Conservation (phyloP, 306 rosid species). For the Parietaria judaica region DNA sequence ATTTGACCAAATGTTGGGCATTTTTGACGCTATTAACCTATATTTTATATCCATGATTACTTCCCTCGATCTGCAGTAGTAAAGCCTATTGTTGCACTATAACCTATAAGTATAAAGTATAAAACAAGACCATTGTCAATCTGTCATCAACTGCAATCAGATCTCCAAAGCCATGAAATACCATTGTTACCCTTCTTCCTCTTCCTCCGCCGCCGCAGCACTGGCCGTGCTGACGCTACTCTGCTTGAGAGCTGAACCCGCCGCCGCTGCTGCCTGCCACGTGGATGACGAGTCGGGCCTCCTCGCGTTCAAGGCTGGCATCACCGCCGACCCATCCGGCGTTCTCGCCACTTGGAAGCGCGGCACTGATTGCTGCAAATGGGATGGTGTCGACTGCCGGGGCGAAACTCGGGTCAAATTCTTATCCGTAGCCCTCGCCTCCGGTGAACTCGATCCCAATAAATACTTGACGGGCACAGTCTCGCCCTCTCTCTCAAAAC, state of each 20-base stretch:
- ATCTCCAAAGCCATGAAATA: too few relatives aligned
- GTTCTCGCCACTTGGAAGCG: constrained; percentile 46
- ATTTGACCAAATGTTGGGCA: too few relatives aligned
- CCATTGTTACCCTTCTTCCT: too few relatives aligned
- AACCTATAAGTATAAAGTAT: too few relatives aligned
- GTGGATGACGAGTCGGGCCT: constrained; percentile 54
- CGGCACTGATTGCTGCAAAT: constrained; percentile 58
- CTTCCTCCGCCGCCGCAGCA: not conserved
- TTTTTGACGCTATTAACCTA: too few relatives aligned
- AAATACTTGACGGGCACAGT: constrained; percentile 48
- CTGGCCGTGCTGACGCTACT: constrained; percentile 5
- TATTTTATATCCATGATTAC: too few relatives aligned
- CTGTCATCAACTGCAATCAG: too few relatives aligned
- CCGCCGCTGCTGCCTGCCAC: constrained; percentile 56
- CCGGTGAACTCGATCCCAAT: too few relatives aligned
- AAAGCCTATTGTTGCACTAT: too few relatives aligned
- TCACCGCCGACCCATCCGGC: constrained; percentile 69
- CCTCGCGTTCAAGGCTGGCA: constrained; percentile 57
- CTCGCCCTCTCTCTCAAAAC: constrained; percentile 54
- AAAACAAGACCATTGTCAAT: too few relatives aligned
- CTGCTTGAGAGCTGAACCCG: constrained; percentile 16
- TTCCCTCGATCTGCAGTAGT: too few relatives aligned
- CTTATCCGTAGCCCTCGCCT: constrained; percentile 11
- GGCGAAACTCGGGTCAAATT: constrained; percentile 40
- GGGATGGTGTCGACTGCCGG: constrained; percentile 44